A percentile compares a stretch with the other conserved stretches of the same genome.
Conservation (phyloP, 257 asterid genomes). For the Fraxinus americana region DNA sequence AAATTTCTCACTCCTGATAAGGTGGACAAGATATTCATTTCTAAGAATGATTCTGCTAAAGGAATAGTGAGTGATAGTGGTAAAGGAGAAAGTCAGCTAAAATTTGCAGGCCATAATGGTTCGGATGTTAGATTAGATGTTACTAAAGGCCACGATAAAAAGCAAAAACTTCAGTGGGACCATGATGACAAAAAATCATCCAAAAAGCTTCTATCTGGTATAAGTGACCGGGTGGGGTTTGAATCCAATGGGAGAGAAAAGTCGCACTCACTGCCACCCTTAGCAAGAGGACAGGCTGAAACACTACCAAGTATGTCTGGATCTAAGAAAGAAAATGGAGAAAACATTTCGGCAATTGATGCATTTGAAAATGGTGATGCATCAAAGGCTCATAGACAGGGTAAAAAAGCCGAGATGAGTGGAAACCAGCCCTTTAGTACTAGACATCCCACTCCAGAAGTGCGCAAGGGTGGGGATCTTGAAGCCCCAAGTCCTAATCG, state of each 20-base stretch:
- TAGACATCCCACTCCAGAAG: slow-evolving; percentile 64
- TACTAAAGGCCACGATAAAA: slow-evolving; percentile 44
- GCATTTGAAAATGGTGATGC: slow-evolving; percentile 51
- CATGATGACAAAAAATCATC: slow-evolving; percentile 52
- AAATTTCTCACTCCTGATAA: slow-evolving; percentile 49
- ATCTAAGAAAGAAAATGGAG: slow-evolving; percentile 60
- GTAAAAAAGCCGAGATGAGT: slow-evolving; percentile 60
- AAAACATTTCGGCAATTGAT: slow-evolving; percentile 35
- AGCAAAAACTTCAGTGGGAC: slow-evolving; percentile 46
- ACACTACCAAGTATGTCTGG: slow-evolving; percentile 47
- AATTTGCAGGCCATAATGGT: slow-evolving; percentile 44
- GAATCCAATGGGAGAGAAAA: slow-evolving; percentile 60
- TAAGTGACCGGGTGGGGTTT: slow-evolving; percentile 39
- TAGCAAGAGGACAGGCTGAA: slow-evolving; percentile 62
- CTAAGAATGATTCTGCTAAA: slow-evolving; percentile 57
- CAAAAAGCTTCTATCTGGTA: slow-evolving; percentile 43
- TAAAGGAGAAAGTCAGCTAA: slow-evolving; percentile 49
- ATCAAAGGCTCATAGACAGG: slow-evolving; percentile 47
- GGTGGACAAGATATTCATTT: slow-evolving; percentile 44
- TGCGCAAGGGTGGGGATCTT: slow-evolving; percentile 59
- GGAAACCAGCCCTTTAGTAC: slow-evolving; percentile 44
- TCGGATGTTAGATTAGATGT: slow-evolving; percentile 44
- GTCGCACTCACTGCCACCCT: slow-evolving; percentile 75
- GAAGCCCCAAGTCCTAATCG: slow-evolving; percentile 79
- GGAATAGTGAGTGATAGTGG: slow-evolving; percentile 49